Evolutionary conservation across 352 stramenopile species (phyloP).

Genomic region (Pythium dissimile): DNA sequence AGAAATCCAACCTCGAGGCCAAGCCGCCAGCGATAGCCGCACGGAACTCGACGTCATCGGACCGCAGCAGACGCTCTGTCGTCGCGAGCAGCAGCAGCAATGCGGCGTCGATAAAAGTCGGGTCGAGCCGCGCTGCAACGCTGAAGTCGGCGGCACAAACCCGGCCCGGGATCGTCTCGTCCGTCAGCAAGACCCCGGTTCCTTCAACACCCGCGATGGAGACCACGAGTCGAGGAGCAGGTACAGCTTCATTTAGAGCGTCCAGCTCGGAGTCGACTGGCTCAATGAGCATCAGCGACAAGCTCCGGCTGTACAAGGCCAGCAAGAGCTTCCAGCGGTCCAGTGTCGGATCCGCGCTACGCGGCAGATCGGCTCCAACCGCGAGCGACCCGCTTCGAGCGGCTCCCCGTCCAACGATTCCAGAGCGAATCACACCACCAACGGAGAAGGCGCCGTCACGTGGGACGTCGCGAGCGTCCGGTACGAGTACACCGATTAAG

Average conservation of each 20-base stretch:
- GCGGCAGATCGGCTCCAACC: not conserved
- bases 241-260: no score
- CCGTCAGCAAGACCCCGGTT: not conserved
- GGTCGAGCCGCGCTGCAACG: not conserved
- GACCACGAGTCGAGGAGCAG: not conserved
- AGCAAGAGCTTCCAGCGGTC: conserved; percentile 25
- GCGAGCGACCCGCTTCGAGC: not conserved
- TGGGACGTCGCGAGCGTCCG: not conserved
- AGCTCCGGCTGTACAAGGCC: conserved; percentile 38
- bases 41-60: not conserved
- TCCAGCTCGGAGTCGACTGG: not conserved
- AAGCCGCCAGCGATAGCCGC: conserved; percentile 1
- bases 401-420: conserved; percentile 4
- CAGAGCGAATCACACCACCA: conserved; percentile 18
- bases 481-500: conserved; percentile 4
- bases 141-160: conserved; percentile 2
- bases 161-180: conserved; percentile 3
- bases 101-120: conserved; percentile 13
- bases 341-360: no score
- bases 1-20: conserved; percentile 35
- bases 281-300: conserved; percentile 30
- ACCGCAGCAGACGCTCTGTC: not conserved
- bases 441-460: conserved; percentile 10
- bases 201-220: conserved; percentile 1
- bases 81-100: conserved; percentile 4